These are phyloP conservation scores for Aspergillus indologenus DNA, from an alignment of 495 filamentous ascomycete species.

Conservation along the genomic window DNA sequence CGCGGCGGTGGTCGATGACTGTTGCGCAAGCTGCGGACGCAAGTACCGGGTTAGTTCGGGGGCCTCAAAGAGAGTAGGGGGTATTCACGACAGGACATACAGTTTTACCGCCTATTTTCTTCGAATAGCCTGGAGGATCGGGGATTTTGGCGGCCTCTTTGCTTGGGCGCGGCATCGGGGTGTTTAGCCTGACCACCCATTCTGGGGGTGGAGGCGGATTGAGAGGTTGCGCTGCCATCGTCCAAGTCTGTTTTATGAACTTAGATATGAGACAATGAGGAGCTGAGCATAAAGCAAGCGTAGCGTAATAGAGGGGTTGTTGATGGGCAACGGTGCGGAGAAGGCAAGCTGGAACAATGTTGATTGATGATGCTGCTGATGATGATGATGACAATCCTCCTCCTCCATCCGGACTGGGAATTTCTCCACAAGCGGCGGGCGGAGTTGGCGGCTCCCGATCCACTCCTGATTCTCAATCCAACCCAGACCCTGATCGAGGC, in stretches of 20 bases:
- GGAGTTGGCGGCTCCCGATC: conserved; percentile 26
- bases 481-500: conserved; percentile 4
- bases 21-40: conserved; percentile 38
- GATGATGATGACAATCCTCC: not conserved
- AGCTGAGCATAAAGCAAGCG: not conserved
- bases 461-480: conserved; percentile 31
- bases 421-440: conserved; percentile 27
- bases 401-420: conserved; percentile 4
- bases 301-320: not conserved
- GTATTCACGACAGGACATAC: conserved; percentile 18
- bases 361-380: too few species aligned
- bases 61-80: not conserved
- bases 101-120: conserved; percentile 40
- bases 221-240: conserved; percentile 32
- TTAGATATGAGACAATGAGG: not conserved
- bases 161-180: conserved; percentile 55
- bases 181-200: conserved; percentile 79
- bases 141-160: conserved; percentile 62
- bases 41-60: conserved; percentile 18
- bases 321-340: conserved; percentile 14
- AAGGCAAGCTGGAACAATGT: conserved; percentile 10
- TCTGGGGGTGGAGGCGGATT: conserved; percentile 58
- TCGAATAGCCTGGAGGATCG: conserved; percentile 84
- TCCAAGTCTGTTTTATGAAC: not conserved
- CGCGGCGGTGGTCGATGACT: conserved; percentile 20